These are phyloP conservation scores for Wallacemonas rigidus DNA, from an alignment of 208 protist genomes.

Conservation along the genomic window DNA sequence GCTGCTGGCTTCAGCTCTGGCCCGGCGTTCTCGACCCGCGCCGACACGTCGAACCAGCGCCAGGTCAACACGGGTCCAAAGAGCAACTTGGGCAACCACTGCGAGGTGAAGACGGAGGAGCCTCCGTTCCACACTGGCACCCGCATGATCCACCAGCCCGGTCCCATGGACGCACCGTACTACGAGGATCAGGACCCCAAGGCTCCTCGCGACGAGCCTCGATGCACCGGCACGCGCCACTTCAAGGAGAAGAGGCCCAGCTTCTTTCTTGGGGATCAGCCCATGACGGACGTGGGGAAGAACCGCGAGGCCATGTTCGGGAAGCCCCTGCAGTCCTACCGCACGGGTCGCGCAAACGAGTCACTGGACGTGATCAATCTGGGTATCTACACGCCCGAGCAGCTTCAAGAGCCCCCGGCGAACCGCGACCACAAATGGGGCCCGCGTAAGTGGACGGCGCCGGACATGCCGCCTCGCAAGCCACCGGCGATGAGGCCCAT, in stretches of 20 bases:
- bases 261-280: conserved; percentile 7
- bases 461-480: conserved; percentile 46
- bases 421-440: conserved; percentile 45
- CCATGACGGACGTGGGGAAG: conserved; percentile 23
- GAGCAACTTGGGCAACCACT: conserved; percentile 33
- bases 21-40: conserved; percentile 7
- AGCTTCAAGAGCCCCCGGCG: conserved; percentile 62
- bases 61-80: conserved; percentile 27
- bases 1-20: conserved; percentile 13
- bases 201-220: conserved; percentile 28
- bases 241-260: conserved; percentile 18
- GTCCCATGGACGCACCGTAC: conserved; percentile 53
- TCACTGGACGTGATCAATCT: conserved; percentile 80
- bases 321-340: conserved; percentile 19
- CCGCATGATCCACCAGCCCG: conserved; percentile 33
- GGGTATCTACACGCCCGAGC: conserved; percentile 55
- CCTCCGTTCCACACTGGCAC: conserved; percentile 36
- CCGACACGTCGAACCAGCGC: conserved; percentile 15
- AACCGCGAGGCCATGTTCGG: conserved; percentile 23
- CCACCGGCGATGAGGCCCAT: conserved; percentile 53
- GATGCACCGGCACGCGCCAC: conserved; percentile 40
- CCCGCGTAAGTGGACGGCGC: conserved; percentile 53
- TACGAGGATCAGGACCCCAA: conserved; percentile 65
- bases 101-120: conserved; percentile 40
- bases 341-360: conserved; percentile 59